Conservation (phyloP, 2,329 filamentous ascomycete genomes). For the Triangularia verruculosa region DNA sequence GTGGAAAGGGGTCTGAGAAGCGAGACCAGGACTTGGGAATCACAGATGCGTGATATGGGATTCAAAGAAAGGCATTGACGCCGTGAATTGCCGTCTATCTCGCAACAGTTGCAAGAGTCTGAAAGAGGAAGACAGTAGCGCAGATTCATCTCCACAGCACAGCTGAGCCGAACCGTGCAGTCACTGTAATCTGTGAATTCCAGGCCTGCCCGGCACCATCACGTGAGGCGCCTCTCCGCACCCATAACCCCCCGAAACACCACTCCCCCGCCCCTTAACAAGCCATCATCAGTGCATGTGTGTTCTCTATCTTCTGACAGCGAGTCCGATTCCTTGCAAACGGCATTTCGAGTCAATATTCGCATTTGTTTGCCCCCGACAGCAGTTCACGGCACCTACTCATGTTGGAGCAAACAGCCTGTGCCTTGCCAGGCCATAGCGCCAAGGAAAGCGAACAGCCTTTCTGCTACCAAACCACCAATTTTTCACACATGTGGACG, state of each 20-base stretch:
- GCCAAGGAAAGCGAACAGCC: too few species aligned
- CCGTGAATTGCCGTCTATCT: background rate
- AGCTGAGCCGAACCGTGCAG: slow-evolving; percentile 9
- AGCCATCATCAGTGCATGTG: background rate
- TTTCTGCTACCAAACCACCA: background rate
- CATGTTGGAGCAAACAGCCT: background rate
- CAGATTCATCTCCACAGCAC: slow-evolving; percentile 18
- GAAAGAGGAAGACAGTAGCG: slow-evolving; percentile 12
- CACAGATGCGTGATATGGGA: slow-evolving; percentile 4
- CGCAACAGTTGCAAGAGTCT: background rate
- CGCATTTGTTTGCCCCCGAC: background rate
- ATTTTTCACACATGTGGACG: background rate
- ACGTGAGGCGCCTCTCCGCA: slow-evolving; percentile 18
- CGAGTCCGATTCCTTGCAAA: background rate
- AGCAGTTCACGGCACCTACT: background rate
- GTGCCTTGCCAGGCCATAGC: background rate
- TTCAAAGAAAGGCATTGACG: slow-evolving; percentile 9
- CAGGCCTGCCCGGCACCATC: slow-evolving; percentile 20
- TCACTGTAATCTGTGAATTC: slow-evolving; percentile 16
- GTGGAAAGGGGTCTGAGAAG: background rate
- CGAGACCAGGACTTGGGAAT: background rate
- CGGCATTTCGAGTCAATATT: background rate
- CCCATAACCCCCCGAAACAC: background rate
- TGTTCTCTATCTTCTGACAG: background rate
- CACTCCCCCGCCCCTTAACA: background rate